These are phyloP conservation scores for Capronia coronata DNA, from an alignment of 2,329 filamentous ascomycete genomes.

Conservation along the genomic window DNA sequence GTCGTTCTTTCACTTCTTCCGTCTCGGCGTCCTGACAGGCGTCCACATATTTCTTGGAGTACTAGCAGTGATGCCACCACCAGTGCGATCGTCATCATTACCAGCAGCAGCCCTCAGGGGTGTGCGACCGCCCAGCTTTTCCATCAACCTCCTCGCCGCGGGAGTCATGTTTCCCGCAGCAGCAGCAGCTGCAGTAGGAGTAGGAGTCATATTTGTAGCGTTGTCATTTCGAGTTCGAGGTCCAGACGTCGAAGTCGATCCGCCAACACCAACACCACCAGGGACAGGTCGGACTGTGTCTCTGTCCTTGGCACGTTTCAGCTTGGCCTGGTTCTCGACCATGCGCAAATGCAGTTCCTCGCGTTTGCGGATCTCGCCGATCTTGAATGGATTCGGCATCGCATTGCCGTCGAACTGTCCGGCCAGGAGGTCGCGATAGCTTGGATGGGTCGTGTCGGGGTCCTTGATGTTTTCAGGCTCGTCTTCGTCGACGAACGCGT, in stretches of 20 bases:
- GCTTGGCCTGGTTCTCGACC: slow-evolving; percentile 57
- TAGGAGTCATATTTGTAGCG: too few relatives aligned
- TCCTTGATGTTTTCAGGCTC: slow-evolving; percentile 39
- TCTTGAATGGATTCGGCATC: slow-evolving; percentile 70
- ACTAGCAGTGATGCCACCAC: slow-evolving; percentile 1
- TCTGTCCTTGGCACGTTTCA: slow-evolving; percentile 23
- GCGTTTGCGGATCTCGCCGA: slow-evolving; percentile 65
- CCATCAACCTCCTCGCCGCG: slow-evolving; percentile 39
- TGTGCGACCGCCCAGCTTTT: slow-evolving; percentile 35
- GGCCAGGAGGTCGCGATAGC: slow-evolving; percentile 31
- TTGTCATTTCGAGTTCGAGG: too few relatives aligned
- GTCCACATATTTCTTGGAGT: slow-evolving; percentile 34
- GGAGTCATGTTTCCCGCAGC: slow-evolving; percentile 35
- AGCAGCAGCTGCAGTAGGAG: not conserved
- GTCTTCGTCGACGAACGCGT: slow-evolving; percentile 84
- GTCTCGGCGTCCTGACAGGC: slow-evolving; percentile 31
- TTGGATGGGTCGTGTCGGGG: slow-evolving; percentile 47
- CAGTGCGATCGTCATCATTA: not conserved
- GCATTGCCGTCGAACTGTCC: slow-evolving; percentile 38
- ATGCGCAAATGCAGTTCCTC: slow-evolving; percentile 80
- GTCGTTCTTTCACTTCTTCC: slow-evolving; percentile 5
- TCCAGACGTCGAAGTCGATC: too few relatives aligned
- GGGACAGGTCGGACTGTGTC: slow-evolving; percentile 13
- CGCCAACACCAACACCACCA: too few relatives aligned
- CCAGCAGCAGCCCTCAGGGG: slow-evolving; percentile 24